Conservation (phyloP, 805 yeast species). For the Gaillardinia entomophila region DNA sequence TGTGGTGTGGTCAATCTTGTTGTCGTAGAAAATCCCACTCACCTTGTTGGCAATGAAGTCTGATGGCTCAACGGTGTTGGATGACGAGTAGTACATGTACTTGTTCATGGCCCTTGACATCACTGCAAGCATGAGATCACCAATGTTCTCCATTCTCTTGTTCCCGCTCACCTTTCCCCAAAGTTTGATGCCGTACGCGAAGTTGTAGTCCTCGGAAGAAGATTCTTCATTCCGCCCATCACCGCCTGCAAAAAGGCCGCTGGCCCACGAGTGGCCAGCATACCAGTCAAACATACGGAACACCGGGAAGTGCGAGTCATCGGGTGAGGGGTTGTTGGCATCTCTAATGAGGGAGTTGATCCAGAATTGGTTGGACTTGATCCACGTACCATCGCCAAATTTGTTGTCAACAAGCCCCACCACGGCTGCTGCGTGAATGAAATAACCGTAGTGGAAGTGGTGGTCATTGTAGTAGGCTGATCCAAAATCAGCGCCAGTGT, state of each 20-base stretch:
- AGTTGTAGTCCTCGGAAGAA: conserved; percentile 9
- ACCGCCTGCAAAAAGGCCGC: conserved; percentile 4
- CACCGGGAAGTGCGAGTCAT: conserved; percentile 8
- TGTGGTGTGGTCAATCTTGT: conserved; percentile 9
- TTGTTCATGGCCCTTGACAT: conserved; percentile 4
- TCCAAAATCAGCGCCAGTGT: conserved; percentile 4
- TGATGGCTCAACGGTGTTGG: conserved; percentile 5
- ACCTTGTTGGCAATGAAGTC: conserved; percentile 7
- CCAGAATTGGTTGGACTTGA: conserved; percentile 5
- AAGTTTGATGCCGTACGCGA: conserved; percentile 10
- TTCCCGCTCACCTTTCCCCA: conserved; percentile 9
- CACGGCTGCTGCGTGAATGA: conserved; percentile 10
- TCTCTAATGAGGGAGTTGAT: conserved; percentile 9
- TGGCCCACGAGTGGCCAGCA: conserved; percentile 12
- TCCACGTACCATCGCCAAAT: conserved; percentile 6
- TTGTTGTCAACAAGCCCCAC: conserved; percentile 6
- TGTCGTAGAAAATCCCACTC: conserved; percentile 8
- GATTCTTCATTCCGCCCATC: conserved; percentile 10
- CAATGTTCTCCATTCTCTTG: conserved; percentile 8
- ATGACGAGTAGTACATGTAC: conserved; percentile 6
- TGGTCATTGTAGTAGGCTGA: conserved; percentile 10
- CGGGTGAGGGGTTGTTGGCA: conserved; percentile 9
- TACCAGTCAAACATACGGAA: conserved; percentile 10
- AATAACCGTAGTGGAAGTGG: conserved; percentile 10
- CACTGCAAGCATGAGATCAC: conserved; percentile 7